phyloP scores from a whole-genome alignment of 768 basidiomycete species.

The Kwoniella europaea region DNA sequence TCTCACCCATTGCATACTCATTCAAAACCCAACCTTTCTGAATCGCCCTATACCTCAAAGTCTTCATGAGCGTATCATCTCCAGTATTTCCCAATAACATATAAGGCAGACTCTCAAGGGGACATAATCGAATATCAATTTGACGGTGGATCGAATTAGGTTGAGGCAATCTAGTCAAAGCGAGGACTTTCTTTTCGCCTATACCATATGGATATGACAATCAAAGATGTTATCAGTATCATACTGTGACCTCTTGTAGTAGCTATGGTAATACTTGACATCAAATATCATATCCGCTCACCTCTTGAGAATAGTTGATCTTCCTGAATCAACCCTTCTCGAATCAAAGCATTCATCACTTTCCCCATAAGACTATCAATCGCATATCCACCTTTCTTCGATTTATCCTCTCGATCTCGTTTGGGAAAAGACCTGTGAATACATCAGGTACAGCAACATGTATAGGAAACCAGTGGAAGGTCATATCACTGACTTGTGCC shows the following conservation, averaged over 20 bases:
- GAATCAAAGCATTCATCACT: slow-evolving; percentile 33
- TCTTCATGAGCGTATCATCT: slow-evolving; percentile 53
- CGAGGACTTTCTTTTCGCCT: slow-evolving; percentile 52
- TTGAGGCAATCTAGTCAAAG: slow-evolving; percentile 40
- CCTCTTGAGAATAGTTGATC: slow-evolving; percentile 44
- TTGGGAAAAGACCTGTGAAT: slow-evolving; percentile 24
- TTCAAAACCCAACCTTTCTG: slow-evolving; percentile 48
- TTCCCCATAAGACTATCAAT: slow-evolving; percentile 39
- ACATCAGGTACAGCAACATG: too few relatives aligned
- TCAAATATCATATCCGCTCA: slow-evolving; percentile 4
- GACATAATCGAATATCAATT: slow-evolving; percentile 54
- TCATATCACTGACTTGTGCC: slow-evolving; percentile 41
- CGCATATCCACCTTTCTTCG: slow-evolving; percentile 18
- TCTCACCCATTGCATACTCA: slow-evolving; percentile 55
- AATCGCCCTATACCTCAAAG: slow-evolving; percentile 40
- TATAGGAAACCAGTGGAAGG: background rate
- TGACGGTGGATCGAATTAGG: slow-evolving; percentile 39
- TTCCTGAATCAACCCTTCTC: slow-evolving; percentile 34
- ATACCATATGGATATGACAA: too few relatives aligned
- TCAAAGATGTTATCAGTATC: background rate
- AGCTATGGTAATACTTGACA: too few relatives aligned
- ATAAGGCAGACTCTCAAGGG: slow-evolving; percentile 42
- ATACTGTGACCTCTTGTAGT: background rate
- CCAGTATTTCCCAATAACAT: slow-evolving; percentile 56
- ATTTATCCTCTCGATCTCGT: slow-evolving; percentile 30